Evolutionary conservation across 2,329 filamentous ascomycete genomes (phyloP).

Genomic region (Ophiostoma ips): DNA sequence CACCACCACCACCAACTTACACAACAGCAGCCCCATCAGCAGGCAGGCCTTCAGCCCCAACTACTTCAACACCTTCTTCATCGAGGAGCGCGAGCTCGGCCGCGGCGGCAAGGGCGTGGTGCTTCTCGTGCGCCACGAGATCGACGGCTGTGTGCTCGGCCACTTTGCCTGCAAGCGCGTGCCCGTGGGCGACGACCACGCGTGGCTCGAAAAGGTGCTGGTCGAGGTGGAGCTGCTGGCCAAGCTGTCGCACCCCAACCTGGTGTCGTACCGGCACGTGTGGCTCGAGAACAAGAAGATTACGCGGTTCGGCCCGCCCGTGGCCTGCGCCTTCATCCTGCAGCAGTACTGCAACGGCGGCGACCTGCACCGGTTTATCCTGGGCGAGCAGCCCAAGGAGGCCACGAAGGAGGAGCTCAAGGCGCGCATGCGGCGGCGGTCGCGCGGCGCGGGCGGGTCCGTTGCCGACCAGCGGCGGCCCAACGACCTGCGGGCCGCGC

Average conservation of each 20-base stretch:
- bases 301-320: slow-evolving; percentile 74
- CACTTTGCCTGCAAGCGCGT: slow-evolving; percentile 95
- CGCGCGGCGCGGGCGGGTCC: slow-evolving; percentile 47
- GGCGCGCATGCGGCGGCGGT: slow-evolving; percentile 68
- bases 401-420: slow-evolving; percentile 76
- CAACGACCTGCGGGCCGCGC: slow-evolving; percentile 25
- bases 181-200: slow-evolving; percentile 85
- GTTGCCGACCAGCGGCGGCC: slow-evolving; percentile 42
- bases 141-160: slow-evolving; percentile 78
- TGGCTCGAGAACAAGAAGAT: slow-evolving; percentile 87
- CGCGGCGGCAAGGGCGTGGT: slow-evolving; percentile 91
- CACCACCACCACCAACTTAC: slow-evolving; percentile 52
- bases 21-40: slow-evolving; percentile 52
- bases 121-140: slow-evolving; percentile 78
- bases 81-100: slow-evolving; percentile 74
- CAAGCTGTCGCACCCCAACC: slow-evolving; percentile 81
- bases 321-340: slow-evolving; percentile 90
- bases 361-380: slow-evolving; percentile 75
- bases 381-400: slow-evolving; percentile 50
- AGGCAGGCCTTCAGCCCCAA: slow-evolving; percentile 77
- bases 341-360: slow-evolving; percentile 96
- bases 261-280: slow-evolving; percentile 93
- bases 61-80: slow-evolving; percentile 88
- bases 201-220: slow-evolving; percentile 87
- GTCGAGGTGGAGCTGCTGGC: slow-evolving; percentile 88